Conservation (phyloP, 192 early-diverging fungal genomes). For the Bifiguratus adelaidae region DNA sequence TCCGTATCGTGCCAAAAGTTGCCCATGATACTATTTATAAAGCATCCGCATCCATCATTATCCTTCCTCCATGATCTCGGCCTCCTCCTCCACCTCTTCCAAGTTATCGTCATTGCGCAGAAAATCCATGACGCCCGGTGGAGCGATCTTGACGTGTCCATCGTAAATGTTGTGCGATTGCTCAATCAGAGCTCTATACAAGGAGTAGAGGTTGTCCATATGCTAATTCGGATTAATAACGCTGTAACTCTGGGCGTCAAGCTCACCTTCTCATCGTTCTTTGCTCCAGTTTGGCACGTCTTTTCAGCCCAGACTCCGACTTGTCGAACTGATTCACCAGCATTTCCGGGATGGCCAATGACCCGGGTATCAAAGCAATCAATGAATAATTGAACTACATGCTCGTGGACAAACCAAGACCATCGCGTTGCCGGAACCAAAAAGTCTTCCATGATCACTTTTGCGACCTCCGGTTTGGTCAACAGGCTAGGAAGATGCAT, state of each 20-base stretch:
- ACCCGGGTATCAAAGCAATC: conserved; percentile 19
- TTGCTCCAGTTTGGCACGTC: neutral
- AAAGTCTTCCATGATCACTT: conserved; percentile 28
- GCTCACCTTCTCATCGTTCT: conserved; percentile 4
- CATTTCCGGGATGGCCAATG: conserved; percentile 3
- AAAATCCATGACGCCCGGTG: neutral
- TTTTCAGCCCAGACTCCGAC: conserved; percentile 9
- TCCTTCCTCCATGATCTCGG: too few species aligned
- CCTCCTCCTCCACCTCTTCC: too few species aligned
- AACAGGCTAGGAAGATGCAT: conserved; percentile 24
- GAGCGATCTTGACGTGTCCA: neutral
- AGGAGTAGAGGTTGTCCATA: neutral
- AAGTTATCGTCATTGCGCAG: too few species aligned
- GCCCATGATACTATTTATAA: too few species aligned
- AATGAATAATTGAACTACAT: conserved; percentile 16
- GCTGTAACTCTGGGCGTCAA: neutral
- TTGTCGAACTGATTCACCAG: conserved; percentile 9
- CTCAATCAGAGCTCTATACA: conserved; percentile 1
- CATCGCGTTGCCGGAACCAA: conserved; percentile 20
- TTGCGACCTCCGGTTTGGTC: conserved; percentile 17
- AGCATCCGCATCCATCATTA: too few species aligned
- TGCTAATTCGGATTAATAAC: neutral
- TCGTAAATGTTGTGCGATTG: conserved; percentile 7
- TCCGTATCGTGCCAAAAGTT: too few species aligned
- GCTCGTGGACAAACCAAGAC: conserved; percentile 22